phyloP scores from a whole-genome alignment of 495 filamentous ascomycete genomes.

The Talaromyces wortmannii region DNA sequence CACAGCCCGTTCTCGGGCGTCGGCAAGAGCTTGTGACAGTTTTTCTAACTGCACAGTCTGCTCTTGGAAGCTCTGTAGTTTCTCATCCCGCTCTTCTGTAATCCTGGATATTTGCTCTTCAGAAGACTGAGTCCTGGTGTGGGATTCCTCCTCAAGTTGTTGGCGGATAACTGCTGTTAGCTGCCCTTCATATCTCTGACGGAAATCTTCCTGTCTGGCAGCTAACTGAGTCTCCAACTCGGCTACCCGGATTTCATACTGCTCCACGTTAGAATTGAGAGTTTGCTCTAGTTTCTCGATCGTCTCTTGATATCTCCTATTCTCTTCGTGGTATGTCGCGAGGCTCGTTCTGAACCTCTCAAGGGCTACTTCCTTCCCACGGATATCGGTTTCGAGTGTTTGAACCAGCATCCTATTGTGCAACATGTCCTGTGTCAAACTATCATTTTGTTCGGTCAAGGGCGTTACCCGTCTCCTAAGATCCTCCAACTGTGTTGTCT shows the following conservation, averaged over 20 bases:
- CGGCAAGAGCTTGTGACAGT: too few species aligned
- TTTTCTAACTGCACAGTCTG: too few species aligned
- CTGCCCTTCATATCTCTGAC: not conserved
- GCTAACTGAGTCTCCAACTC: not conserved
- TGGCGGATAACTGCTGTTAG: too few species aligned
- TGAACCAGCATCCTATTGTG: conserved; percentile 35
- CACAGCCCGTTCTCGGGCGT: too few species aligned
- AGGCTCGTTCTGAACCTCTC: conserved; percentile 56
- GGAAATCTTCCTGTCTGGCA: not conserved
- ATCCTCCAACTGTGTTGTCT: conserved; percentile 43
- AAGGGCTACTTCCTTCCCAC: conserved; percentile 51
- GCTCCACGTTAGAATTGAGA: conserved; percentile 2
- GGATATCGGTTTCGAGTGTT: conserved; percentile 43
- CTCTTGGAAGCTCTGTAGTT: too few species aligned
- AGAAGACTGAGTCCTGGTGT: too few species aligned
- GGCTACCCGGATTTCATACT: not conserved
- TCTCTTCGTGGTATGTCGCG: conserved; percentile 56
- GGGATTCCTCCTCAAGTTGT: too few species aligned
- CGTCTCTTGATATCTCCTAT: conserved; percentile 53
- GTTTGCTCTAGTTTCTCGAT: conserved; percentile 21
- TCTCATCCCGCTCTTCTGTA: too few species aligned
- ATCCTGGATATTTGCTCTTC: too few species aligned
- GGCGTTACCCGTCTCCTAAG: conserved; percentile 34
- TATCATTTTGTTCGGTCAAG: too few species aligned
- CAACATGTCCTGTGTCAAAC: conserved; percentile 26